These are phyloP conservation scores for Pholiota conissans DNA, from an alignment of 768 basidiomycete species.

Conservation along the genomic window DNA sequence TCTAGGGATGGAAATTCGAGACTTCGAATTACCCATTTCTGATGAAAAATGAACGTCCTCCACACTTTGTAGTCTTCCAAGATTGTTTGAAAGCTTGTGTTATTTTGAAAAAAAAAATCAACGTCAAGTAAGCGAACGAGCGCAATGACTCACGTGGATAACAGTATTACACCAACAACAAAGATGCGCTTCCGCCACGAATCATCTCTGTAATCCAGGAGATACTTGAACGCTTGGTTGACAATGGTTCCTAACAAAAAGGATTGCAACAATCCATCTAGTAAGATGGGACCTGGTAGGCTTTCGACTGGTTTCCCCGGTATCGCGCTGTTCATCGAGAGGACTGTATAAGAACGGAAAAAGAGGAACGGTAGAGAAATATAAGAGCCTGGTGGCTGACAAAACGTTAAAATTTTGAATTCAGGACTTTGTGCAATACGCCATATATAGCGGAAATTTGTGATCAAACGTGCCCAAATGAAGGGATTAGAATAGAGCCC, in stretches of 20 bases:
- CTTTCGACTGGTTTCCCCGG: constrained; percentile 28
- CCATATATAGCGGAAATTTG: neutral
- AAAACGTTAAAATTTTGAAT: neutral
- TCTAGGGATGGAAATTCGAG: neutral
- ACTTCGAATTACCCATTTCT: constrained; percentile 32
- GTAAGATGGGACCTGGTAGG: constrained; percentile 40
- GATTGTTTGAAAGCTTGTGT: constrained; percentile 30
- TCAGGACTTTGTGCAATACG: too few relatives aligned
- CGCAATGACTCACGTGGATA: constrained; percentile 41
- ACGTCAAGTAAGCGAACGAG: too few relatives aligned
- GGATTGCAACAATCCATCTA: constrained; percentile 47
- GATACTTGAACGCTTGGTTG: constrained; percentile 40
- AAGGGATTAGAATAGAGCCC: too few relatives aligned
- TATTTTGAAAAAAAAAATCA: too few relatives aligned
- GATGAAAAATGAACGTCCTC: constrained; percentile 31
- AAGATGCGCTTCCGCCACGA: constrained; percentile 40
- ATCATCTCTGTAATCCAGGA: constrained; percentile 44
- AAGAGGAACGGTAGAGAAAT: neutral
- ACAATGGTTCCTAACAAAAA: constrained; percentile 46
- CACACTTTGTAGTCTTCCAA: constrained; percentile 44
- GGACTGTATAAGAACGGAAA: neutral
- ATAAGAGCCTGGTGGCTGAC: neutral
- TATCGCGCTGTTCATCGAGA: constrained; percentile 20
- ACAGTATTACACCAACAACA: constrained; percentile 36
- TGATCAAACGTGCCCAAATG: too few relatives aligned